Conservation (phyloP, 2,329 filamentous ascomycete genomes). For the Aspergillus sp. region DNA sequence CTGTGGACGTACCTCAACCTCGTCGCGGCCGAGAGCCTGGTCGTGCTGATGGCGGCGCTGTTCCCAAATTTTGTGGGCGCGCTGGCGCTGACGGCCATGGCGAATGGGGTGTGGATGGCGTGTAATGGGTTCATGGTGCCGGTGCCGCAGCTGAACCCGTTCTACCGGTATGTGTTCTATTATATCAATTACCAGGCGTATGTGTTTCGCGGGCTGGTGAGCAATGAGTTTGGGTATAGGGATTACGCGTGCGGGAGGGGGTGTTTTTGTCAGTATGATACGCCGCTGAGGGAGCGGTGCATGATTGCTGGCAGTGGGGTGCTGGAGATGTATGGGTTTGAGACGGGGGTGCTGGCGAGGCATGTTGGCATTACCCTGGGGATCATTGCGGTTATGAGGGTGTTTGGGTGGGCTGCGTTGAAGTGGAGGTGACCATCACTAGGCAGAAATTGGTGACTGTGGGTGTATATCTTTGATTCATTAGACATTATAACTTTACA, state of each 20-base stretch:
- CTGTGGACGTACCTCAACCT: background rate
- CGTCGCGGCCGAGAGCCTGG: background rate
- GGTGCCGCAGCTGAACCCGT: background rate
- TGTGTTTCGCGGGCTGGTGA: background rate
- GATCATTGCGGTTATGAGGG: background rate
- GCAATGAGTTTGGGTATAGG: background rate
- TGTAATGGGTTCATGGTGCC: background rate
- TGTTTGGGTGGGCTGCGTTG: background rate
- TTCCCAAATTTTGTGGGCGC: background rate
- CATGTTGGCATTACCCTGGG: background rate
- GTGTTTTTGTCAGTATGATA: background rate
- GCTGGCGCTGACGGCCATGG: background rate
- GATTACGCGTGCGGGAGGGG: background rate
- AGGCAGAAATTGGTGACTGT: too few species aligned
- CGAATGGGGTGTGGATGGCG: background rate
- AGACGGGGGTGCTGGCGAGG: background rate
- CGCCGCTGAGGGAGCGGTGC: background rate
- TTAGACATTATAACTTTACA: background rate
- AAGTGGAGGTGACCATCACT: background rate
- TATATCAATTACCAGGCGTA: constrained; percentile 1
- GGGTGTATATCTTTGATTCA: background rate
- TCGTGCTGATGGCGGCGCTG: background rate
- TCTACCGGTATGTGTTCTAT: background rate
- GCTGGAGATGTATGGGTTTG: constrained; percentile 1
- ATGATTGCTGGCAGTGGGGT: background rate